Evolutionary conservation across 164 flowering plant species (phyloP), one percentile per base, ranked within the genome.

Genomic region (Aristolochia fimbriata): DNA sequence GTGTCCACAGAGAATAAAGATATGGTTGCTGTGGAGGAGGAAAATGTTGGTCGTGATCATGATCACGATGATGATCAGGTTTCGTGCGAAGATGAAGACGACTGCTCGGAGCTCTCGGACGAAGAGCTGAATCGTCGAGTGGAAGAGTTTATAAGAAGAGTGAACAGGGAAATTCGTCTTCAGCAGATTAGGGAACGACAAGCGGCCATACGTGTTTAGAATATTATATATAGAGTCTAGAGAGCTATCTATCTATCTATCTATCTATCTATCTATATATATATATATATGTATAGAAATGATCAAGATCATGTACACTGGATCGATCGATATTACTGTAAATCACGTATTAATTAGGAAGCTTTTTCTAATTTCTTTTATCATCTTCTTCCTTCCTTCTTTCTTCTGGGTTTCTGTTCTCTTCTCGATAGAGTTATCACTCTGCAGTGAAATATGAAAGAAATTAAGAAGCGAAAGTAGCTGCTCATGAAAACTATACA

Each of bases 51-150:
- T 27, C n/a, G 30, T 27, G 30, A 27, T 27, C 30, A 27, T 27
- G n/a, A n/a, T n/a, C n/a, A n/a, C n/a, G n/a, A n/a, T n/a, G n/a
- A n/a, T n/a, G n/a, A n/a, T 8, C 41, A 3, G 57, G 47, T 16
- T 17, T 45, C 31, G 23, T 24, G 12, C 57, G 76, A 73, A 15
- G 61, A 61, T 2, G 66, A 61, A 3, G 66, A 70, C 17, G 74
- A 85, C 63, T 77, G 73, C 60, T 71, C 82, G 2, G 64, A 12
- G 10, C 67, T 83, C 85, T 71, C 81, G 0, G 57, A 68, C 50
- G 91, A 85, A 60, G 88, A 85, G 60, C 63, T 85, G 25, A 83
- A 85, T 46, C 66, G 69, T 43, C 77, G 88, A 69, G 74, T 80
- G 17, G 88, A 85, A 64, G 91, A 85, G 65, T 85, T 85, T 41